Evolutionary conservation across 768 basidiomycete species (phyloP).

Genomic region (Trametes cinnabarina): DNA sequence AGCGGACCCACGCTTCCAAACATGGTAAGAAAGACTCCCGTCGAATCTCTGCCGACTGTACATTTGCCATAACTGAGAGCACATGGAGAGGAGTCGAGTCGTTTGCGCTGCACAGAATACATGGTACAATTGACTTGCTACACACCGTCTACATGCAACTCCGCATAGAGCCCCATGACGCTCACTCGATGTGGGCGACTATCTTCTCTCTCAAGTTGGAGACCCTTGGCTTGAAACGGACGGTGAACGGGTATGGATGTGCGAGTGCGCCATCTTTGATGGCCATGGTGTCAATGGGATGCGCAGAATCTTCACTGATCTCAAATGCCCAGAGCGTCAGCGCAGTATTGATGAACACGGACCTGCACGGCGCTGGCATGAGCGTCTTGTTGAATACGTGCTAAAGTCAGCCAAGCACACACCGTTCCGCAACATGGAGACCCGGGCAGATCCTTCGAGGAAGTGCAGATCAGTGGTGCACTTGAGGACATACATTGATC

Average conservation of each 20-base stretch:
- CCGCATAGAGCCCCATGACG: background rate
- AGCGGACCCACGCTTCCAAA: background rate
- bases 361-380: conserved; percentile 31
- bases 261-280: conserved; percentile 65
- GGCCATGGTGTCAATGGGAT: conserved; percentile 58
- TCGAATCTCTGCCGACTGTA: background rate
- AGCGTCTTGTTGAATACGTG: background rate
- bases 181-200: background rate
- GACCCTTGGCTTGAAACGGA: conserved; percentile 50
- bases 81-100: no score
- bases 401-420: background rate
- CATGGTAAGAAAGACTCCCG: background rate
- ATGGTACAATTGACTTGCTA: background rate
- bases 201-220: conserved; percentile 17
- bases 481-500: background rate
- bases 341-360: conserved; percentile 64
- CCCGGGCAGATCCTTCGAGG: conserved; percentile 59
- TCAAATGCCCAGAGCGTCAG: conserved; percentile 66
- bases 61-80: no score
- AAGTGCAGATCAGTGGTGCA: background rate
- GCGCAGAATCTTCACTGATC: conserved; percentile 46
- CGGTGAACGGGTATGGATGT: conserved; percentile 62
- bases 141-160: background rate
- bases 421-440: conserved; percentile 50
- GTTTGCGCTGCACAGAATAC: no score